These are phyloP conservation scores for Gossypium arboreum DNA, from an alignment of 345 rosid species.

Conservation along the genomic window DNA sequence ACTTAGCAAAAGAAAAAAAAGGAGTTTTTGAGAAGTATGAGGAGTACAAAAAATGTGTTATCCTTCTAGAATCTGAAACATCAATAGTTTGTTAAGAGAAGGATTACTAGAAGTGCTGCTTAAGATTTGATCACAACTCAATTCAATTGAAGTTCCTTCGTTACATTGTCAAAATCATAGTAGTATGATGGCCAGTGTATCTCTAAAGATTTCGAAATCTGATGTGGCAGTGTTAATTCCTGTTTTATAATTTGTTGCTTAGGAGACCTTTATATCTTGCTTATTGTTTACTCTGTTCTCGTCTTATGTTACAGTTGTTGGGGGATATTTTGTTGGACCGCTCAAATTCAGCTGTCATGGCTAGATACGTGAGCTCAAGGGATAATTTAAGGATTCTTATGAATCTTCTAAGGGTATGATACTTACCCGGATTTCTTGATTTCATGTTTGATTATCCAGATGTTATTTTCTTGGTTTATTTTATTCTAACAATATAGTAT, in stretches of 20 bases:
- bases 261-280: neutral
- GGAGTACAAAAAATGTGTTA: neutral
- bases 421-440: slow-evolving; percentile 9
- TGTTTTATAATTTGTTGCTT: neutral
- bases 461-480: neutral
- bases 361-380: slow-evolving; percentile 76
- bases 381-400: slow-evolving; percentile 89
- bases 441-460: neutral
- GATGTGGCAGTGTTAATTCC: neutral
- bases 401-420: slow-evolving; percentile 85
- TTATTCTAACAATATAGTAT: neutral
- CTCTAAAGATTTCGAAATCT: neutral
- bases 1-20: neutral
- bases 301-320: slow-evolving; percentile 50
- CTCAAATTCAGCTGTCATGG: slow-evolving; percentile 79
- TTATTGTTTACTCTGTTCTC: neutral
- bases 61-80: neutral
- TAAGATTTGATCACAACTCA: neutral
- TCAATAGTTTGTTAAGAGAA: neutral
- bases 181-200: neutral
- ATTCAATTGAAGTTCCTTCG: neutral
- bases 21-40: slow-evolving; percentile 1
- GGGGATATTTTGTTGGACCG: slow-evolving; percentile 88
- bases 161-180: neutral
- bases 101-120: neutral